Base-by-base conservation (phyloP, 2,329 filamentous ascomycete genomes). In the Tolypocladium album region DNA sequence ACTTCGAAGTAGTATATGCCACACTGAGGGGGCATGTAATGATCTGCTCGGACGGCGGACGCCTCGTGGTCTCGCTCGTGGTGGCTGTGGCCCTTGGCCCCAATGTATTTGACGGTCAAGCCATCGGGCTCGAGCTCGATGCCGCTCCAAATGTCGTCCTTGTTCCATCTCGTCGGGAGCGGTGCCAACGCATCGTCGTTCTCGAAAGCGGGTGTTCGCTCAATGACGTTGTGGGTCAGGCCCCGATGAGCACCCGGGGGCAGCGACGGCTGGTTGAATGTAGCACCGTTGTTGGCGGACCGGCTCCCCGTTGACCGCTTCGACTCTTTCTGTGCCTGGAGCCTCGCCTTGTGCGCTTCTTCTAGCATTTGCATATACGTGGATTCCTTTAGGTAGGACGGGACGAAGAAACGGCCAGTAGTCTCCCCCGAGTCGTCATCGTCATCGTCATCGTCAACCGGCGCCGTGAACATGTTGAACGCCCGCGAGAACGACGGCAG, bases 1-100 rank as follows among this genome's bases (percentile, higher is more conserved):
- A 88, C 80, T 71, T 99, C 94, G 69, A 86, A 99, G 72, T 99
- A 99, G 73, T 96, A 99, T 61, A 99, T 88, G 2, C 94, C 94
- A 65, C 90, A 94, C 69, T 96, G 88, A 42, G 86, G 81, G 4
- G 94, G 92, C 85, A 97, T 97, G 56, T 87, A 84, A 71, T 92
- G 81, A 72, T 99, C 89, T 36, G 92, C 85, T 60, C 94, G 86
- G 61, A 96, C 86, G 15, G 90, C 85, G 42, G 86, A 91, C 22
- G 91, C 90, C 71, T 97, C 94, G 68, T 89, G 79, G 9, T 87
- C 84, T 57, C 79, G 77, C 57, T 84, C 81, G 60, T 72, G 71
- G 24, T 76, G 69, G 31, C 72, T 75, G 24, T 76, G 69, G 31
- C 72, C 75, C 67, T 80, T 81, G 0, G 74, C 67, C 0, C 79